Conservation (phyloP, 73 alveolate genomes). For the Tetrahymena thermophila region DNA sequence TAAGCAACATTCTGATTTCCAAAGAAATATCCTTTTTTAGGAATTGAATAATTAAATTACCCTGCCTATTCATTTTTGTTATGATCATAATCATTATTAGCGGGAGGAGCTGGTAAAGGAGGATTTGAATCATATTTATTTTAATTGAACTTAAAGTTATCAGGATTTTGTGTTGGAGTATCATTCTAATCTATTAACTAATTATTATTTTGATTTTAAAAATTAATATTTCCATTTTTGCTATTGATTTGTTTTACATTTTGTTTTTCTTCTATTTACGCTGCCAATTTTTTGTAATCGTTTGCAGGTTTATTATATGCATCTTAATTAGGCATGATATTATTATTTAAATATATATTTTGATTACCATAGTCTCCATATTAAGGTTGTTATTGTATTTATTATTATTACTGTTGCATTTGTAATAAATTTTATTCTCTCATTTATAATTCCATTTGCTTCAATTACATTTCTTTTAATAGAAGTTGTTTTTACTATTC, state of each 20-base stretch:
- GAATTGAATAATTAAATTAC: neutral
- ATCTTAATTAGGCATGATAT: neutral
- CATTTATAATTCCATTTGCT: neutral
- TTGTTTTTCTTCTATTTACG: neutral
- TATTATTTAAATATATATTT: too few species aligned
- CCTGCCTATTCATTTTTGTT: neutral
- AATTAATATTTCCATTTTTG: neutral
- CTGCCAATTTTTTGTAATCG: neutral
- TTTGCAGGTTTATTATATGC: neutral
- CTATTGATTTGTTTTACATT: neutral
- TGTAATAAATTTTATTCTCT: neutral
- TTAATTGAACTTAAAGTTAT: neutral
- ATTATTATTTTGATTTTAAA: too few species aligned
- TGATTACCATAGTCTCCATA: neutral
- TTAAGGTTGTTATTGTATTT: neutral
- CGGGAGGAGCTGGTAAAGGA: neutral
- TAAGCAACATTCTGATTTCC: neutral
- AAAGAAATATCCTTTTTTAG: neutral
- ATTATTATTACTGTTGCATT: neutral
- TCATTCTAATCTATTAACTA: neutral
- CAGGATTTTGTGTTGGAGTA: neutral
- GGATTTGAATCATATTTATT: neutral
- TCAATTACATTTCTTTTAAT: neutral
- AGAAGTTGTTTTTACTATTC: neutral
- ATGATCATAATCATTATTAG: neutral